phyloP scores from a whole-genome alignment of 352 stramenopile genomes.

The Phytophthora chlamydospora region DNA sequence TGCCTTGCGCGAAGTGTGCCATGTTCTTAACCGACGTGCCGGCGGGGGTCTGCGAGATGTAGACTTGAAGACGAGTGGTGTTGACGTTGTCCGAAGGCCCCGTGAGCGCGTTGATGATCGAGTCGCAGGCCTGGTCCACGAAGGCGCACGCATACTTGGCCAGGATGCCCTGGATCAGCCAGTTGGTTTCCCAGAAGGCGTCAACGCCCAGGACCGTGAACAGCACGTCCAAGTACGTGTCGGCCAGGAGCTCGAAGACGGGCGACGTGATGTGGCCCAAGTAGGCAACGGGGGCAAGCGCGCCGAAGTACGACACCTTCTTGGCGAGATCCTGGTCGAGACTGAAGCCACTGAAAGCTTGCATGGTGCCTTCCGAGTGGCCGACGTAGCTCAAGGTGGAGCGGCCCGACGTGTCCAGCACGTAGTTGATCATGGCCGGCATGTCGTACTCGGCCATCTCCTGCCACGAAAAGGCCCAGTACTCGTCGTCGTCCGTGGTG shows the following conservation, averaged over 20 bases:
- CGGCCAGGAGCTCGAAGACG: constrained; percentile 48
- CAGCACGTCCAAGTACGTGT: constrained; percentile 51
- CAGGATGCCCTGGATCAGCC: constrained; percentile 59
- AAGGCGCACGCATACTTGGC: constrained; percentile 61
- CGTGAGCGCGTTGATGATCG: constrained; percentile 61
- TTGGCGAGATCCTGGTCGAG: constrained; percentile 62
- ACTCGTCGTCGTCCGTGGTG: constrained; percentile 45
- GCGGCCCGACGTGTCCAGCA: constrained; percentile 40
- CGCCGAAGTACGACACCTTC: constrained; percentile 67
- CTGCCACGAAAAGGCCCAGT: constrained; percentile 70
- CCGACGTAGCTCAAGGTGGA: constrained; percentile 63
- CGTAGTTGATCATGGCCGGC: constrained; percentile 71
- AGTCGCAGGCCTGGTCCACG: constrained; percentile 49
- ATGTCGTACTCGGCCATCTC: constrained; percentile 71
- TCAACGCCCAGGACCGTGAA: constrained; percentile 51
- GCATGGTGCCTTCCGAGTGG: constrained; percentile 69
- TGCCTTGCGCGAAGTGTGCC: constrained; percentile 64
- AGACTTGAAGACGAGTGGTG: constrained; percentile 62
- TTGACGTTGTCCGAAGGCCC: constrained; percentile 64
- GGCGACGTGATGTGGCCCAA: constrained; percentile 48
- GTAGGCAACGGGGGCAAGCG: constrained; percentile 57
- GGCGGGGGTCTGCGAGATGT: constrained; percentile 64
- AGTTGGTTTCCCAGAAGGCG: constrained; percentile 53
- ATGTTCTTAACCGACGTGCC: constrained; percentile 73
- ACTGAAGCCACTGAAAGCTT: constrained; percentile 66